Evolutionary conservation across 2,329 filamentous ascomycete species (phyloP), one percentile per base, ranked within the genome.

Genomic region (Colletotrichum caudatum): DNA sequence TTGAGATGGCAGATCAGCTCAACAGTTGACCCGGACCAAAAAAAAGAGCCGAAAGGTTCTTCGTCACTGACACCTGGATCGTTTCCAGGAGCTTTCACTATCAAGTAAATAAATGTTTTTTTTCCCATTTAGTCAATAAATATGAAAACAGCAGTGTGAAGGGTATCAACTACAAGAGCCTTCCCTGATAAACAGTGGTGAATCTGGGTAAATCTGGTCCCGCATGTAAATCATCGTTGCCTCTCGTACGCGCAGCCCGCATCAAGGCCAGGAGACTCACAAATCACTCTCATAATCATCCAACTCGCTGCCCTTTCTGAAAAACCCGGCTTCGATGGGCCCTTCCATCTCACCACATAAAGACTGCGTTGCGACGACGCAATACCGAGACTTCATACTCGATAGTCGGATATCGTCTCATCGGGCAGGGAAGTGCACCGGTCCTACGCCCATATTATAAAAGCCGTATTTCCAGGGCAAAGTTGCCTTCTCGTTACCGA

Each of bases 1-100:
- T 69, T 72, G 69, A 69, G 69, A 69, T 69, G 60, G 65, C 69
- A 72, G 53, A 69, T 69, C 59, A 41, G 44, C 69, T 57, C 69
- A 72, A 72, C 69, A 72, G 37, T 66, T 60, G 59, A 72, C 64
- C 54, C 56, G 41, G 63, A 56, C 29, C 35, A 3, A 5, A 35
- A 60, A 60, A 66, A 60, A 56, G 51, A 59, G 23, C 41, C 4
- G n/a, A 37, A 5, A 46, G 37, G 23, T 33, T 12, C 6, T 44
- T 16, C n/a, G 4, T 23, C 2, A 5, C n/a, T 16, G 20, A 39
- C 14, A 23, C 20, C 18, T 23, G 54, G 7, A 14, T n/a, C 12
- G 12, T 39, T 58, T 48, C 18, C 48, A 5, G 1, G 50, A 33
- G 37, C 35, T 14, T 44, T 33, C 37, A 23, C 11, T 20, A 12